Evolutionary conservation across 306 rosid species (phyloP).

Genomic region (Carpinus viminea): DNA sequence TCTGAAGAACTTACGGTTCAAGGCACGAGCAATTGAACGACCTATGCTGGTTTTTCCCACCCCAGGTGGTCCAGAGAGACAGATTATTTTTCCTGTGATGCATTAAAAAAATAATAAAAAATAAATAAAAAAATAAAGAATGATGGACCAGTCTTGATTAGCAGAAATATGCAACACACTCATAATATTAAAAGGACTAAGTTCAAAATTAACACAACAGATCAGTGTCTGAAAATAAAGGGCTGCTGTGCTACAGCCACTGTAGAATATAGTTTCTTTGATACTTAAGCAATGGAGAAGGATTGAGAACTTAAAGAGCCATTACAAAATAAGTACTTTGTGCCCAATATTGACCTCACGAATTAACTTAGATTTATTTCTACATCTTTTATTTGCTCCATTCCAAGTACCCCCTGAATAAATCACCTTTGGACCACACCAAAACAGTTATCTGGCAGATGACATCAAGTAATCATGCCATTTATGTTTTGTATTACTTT

Average conservation of each 20-base stretch:
- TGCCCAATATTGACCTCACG: slow-evolving; percentile 18
- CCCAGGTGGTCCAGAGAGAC: slow-evolving; percentile 99
- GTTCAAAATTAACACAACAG: slow-evolving; percentile 5
- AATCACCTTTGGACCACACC: slow-evolving; percentile 6
- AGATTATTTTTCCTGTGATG: slow-evolving; percentile 85
- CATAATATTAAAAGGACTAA: slow-evolving; percentile 14
- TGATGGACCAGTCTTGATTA: slow-evolving; percentile 11
- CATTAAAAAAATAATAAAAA: not conserved
- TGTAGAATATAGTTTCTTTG: not conserved
- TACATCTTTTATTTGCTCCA: not conserved
- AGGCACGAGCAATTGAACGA: slow-evolving; percentile 97
- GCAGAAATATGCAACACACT: slow-evolving; percentile 13
- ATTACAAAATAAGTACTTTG: slow-evolving; percentile 11
- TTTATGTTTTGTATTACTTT: not conserved
- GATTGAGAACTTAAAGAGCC: slow-evolving; percentile 8
- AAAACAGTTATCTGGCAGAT: not conserved
- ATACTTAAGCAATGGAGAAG: not conserved
- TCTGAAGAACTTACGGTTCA: slow-evolving; percentile 90
- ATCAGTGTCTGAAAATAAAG: slow-evolving; percentile 21
- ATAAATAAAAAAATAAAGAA: slow-evolving; percentile 25
- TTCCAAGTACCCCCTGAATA: slow-evolving; percentile 6
- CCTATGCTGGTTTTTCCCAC: slow-evolving; percentile 99
- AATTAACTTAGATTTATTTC: slow-evolving; percentile 6
- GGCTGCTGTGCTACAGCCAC: not conserved
- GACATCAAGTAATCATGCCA: slow-evolving; percentile 14